Evolutionary conservation across 139 green algal genomes (phyloP).

Genomic region (Closterium sp.): DNA sequence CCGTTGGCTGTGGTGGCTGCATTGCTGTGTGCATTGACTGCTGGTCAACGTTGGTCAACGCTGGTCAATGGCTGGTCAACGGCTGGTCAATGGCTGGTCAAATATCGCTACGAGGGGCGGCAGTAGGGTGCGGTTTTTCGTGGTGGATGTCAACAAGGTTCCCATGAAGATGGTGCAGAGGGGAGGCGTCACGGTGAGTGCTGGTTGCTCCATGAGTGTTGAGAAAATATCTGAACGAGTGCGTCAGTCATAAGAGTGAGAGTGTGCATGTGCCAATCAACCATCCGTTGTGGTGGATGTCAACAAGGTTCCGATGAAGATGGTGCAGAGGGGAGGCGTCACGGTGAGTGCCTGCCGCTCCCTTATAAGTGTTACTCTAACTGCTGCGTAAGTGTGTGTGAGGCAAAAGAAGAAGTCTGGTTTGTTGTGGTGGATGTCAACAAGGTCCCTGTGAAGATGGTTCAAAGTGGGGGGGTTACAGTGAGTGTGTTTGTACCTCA

Average conservation of each 20-base stretch:
- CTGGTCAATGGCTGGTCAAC: neutral
- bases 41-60: neutral
- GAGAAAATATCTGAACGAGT: neutral
- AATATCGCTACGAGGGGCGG: neutral
- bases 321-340: neutral
- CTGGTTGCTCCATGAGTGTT: neutral
- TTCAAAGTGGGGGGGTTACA: neutral
- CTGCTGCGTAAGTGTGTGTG: no score
- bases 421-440: neutral
- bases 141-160: constrained; percentile 4
- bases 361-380: no score
- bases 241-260: neutral
- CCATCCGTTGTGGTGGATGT: constrained; percentile 9
- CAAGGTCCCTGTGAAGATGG: neutral
- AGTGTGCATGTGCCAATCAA: no score
- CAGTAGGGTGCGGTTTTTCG: neutral
- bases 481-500: neutral
- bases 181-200: neutral
- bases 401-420: neutral
- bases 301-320: neutral
- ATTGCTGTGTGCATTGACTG: neutral
- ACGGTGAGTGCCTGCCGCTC: neutral
- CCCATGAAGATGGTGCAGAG: neutral
- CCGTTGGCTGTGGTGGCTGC: neutral
- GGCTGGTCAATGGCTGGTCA: neutral